These are phyloP conservation scores for Dimocarpus longan DNA, from an alignment of 345 rosid species.

Conservation along the genomic window DNA sequence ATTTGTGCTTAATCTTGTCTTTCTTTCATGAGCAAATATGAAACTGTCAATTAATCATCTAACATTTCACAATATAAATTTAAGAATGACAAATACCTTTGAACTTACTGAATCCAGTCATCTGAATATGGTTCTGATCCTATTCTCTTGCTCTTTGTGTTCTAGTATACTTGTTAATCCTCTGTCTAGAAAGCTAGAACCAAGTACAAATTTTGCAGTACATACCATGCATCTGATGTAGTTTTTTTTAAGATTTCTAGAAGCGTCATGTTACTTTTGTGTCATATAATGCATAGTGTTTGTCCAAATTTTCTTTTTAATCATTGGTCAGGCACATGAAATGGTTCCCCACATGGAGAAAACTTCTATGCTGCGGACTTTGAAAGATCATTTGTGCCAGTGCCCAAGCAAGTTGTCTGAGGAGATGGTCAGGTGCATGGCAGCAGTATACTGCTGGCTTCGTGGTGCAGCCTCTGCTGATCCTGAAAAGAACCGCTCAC, in stretches of 20 bases:
- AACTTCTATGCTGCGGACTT: slow-evolving; percentile 43
- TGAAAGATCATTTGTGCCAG: slow-evolving; percentile 79
- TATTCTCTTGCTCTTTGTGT: neutral
- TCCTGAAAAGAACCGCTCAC: slow-evolving; percentile 49
- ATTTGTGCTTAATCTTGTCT: neutral
- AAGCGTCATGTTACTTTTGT: neutral
- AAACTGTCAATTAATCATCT: neutral
- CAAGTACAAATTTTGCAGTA: neutral
- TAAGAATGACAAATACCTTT: neutral
- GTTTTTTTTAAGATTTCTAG: neutral
- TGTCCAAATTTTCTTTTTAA: slow-evolving; percentile 18
- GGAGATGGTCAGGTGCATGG: slow-evolving; percentile 92
- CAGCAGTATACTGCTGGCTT: slow-evolving; percentile 83
- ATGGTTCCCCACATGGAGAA: slow-evolving; percentile 38
- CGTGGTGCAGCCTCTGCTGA: slow-evolving; percentile 45
- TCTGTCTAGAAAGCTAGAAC: neutral
- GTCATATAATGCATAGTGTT: neutral
- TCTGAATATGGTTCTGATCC: neutral
- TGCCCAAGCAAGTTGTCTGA: slow-evolving; percentile 91
- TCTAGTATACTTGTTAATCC: neutral
- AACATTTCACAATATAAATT: neutral
- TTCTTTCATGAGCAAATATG: neutral
- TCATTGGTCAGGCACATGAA: slow-evolving; percentile 37
- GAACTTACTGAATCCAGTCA: neutral
- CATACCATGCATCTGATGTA: neutral